Percentiles rank a stretch among this genome's conserved stretches.
Conservation (phyloP, 2,329 filamentous ascomycete genomes). For the Botrytis aclada region DNA sequence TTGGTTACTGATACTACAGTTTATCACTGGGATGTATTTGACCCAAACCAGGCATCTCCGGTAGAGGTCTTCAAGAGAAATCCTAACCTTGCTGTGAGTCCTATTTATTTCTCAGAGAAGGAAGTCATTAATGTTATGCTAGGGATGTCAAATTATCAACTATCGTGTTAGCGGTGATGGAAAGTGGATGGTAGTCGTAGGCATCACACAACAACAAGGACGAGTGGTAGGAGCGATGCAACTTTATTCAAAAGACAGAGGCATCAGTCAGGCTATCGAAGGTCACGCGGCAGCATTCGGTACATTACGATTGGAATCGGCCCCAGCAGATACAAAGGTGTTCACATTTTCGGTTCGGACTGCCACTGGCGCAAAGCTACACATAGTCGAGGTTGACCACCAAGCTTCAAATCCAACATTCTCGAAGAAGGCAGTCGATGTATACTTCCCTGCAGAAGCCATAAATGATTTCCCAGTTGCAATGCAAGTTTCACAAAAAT, state of each 20-base stretch:
- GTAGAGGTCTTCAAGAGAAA: conserved; percentile 95
- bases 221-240: conserved; percentile 96
- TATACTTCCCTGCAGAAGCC: conserved; percentile 95
- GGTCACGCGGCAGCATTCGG: conserved; percentile 95
- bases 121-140: conserved; percentile 27
- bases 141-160: conserved; percentile 99
- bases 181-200: conserved; percentile 98
- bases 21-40: conserved; percentile 97
- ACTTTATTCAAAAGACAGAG: conserved; percentile 91
- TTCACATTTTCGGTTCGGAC: conserved; percentile 96
- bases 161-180: conserved; percentile 94
- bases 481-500: conserved; percentile 95
- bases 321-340: conserved; percentile 85
- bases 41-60: conserved; percentile 72
- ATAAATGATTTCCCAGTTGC: conserved; percentile 97
- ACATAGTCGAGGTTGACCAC: conserved; percentile 97
- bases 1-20: conserved; percentile 88
- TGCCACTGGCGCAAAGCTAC: conserved; percentile 86
- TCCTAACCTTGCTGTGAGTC: conserved; percentile 75
- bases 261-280: conserved; percentile 97
- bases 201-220: conserved; percentile 89
- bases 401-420: conserved; percentile 84
- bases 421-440: conserved; percentile 93
- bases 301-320: conserved; percentile 82
- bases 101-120: background rate